These are phyloP conservation scores for Sequoiadendron giganteum DNA, from an alignment of 75 land plant genomes.

Conservation along the genomic window DNA sequence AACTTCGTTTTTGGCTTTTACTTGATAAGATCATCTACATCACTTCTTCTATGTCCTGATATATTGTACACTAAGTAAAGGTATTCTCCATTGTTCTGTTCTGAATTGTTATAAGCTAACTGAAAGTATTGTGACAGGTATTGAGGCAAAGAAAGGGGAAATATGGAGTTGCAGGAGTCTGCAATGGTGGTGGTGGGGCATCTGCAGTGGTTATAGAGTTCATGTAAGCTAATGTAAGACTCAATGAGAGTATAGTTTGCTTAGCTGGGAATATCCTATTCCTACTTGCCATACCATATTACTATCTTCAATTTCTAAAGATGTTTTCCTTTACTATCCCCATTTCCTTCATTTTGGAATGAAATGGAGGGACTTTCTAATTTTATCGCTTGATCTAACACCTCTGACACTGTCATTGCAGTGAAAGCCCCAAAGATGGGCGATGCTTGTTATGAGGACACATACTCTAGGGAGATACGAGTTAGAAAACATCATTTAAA, in stretches of 20 bases:
- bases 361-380: no score
- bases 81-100: background rate
- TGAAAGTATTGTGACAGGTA: constrained; percentile 37
- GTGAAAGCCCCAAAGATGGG: no score
- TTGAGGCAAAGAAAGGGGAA: constrained; percentile 63
- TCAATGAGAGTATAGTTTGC: background rate
- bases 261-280: background rate
- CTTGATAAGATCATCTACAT: no score
- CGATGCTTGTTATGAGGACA: no score
- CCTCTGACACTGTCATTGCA: no score
- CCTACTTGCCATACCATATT: background rate
- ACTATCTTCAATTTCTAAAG: background rate
- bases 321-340: background rate
- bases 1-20: no score
- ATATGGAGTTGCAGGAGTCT: constrained; percentile 74
- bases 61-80: no score
- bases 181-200: constrained; percentile 96
- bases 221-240: constrained; percentile 47
- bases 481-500: no score
- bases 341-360: background rate
- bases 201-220: constrained; percentile 76
- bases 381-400: no score
- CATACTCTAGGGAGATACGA: no score
- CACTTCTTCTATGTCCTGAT: no score
- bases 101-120: background rate